These are phyloP conservation scores for Mortierella sp. DNA, from an alignment of 371 early-diverging fungal species.

Conservation along the genomic window DNA sequence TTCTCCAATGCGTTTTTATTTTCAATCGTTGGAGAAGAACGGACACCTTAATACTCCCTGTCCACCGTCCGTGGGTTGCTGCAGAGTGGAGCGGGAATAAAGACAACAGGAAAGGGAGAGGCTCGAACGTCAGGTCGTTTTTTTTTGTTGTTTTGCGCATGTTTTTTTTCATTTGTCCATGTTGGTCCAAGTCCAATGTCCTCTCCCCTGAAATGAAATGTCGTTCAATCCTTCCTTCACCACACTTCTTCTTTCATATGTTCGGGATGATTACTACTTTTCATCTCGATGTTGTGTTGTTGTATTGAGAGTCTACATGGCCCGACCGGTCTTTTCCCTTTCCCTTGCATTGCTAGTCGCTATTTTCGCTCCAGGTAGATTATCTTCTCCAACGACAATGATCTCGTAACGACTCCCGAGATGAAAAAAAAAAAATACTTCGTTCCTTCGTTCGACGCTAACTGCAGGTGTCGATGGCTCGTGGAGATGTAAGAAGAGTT, in stretches of 20 bases:
- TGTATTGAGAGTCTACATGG: neutral
- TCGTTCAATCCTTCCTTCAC: neutral
- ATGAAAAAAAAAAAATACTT: neutral
- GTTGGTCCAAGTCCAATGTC: neutral
- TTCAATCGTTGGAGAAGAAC: neutral
- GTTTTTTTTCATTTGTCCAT: neutral
- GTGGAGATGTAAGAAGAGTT: neutral
- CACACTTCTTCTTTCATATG: neutral
- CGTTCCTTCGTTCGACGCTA: no score
- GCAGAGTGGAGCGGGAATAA: neutral
- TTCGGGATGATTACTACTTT: neutral
- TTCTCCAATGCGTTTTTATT: neutral
- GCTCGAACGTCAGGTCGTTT: neutral
- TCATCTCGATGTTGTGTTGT: neutral
- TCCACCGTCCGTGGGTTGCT: conserved; percentile 5
- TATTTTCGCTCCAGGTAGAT: neutral
- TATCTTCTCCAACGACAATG: neutral
- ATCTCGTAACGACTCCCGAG: neutral
- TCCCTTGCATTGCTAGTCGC: neutral
- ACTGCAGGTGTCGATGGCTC: neutral
- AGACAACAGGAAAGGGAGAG: neutral
- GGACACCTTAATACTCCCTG: neutral
- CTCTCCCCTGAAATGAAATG: conserved; percentile 2
- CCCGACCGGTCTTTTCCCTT: neutral
- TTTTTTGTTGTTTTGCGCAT: neutral